A percentile compares a stretch with the other conserved stretches of the same genome.
Evolutionary conservation across 2,329 filamentous ascomycete species (phyloP).

Genomic region (Gliomastix tumulicola): DNA sequence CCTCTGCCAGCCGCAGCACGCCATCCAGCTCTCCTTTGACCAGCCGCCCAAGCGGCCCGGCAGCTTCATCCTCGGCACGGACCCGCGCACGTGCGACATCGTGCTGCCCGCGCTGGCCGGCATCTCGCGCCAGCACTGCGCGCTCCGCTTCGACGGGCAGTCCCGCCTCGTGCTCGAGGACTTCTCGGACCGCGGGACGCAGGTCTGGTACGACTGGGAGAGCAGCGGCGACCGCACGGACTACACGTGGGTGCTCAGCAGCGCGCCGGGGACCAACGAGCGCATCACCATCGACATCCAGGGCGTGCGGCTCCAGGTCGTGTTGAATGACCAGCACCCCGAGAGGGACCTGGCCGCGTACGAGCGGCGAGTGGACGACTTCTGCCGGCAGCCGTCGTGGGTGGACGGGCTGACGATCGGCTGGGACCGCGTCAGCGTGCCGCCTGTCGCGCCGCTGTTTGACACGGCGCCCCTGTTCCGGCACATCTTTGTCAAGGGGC

Average conservation of each 20-base stretch:
- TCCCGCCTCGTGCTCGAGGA: constrained; percentile 28
- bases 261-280: constrained; percentile 19
- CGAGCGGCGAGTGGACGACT: constrained; percentile 21
- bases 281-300: constrained; percentile 30
- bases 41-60: constrained; percentile 21
- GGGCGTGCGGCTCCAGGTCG: constrained; percentile 27
- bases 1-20: constrained; percentile 15
- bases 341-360: constrained; percentile 24
- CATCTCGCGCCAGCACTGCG: constrained; percentile 27
- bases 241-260: constrained; percentile 26
- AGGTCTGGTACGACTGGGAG: constrained; percentile 34
- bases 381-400: constrained; percentile 19
- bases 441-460: constrained; percentile 17
- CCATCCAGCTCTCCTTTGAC: constrained; percentile 27
- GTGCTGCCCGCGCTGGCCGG: constrained; percentile 24
- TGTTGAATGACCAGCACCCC: constrained; percentile 26
- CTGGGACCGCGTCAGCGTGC: constrained; percentile 16
- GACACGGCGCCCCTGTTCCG: constrained; percentile 19
- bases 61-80: constrained; percentile 29
- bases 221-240: constrained; percentile 26
- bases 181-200: constrained; percentile 26
- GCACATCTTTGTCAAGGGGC: constrained; percentile 27
- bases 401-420: constrained; percentile 15
- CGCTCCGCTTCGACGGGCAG: constrained; percentile 28
- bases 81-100: constrained; percentile 25